Percentiles rank a stretch among this genome's conserved stretches.
These are phyloP conservation scores for Trypanosoma avium DNA, from an alignment of 208 protist species.

Conservation along the genomic window DNA sequence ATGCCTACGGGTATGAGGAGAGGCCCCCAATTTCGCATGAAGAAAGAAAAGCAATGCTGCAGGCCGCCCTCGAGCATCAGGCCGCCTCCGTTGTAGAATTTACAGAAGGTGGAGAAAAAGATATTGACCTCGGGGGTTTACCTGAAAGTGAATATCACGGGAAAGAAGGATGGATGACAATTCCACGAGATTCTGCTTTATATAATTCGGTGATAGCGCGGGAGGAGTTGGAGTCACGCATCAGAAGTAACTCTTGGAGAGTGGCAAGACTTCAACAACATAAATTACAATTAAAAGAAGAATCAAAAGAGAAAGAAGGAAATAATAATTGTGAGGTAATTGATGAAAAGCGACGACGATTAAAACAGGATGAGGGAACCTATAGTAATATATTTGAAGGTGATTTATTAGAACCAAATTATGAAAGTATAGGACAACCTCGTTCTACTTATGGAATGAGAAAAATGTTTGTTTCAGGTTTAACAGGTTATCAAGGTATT, in stretches of 20 bases:
- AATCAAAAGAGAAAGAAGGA: not conserved
- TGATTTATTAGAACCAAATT: conserved; percentile 59
- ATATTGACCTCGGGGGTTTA: conserved; percentile 76
- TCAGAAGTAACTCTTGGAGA: conserved; percentile 76
- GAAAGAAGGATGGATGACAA: conserved; percentile 64
- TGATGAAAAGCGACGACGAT: conserved; percentile 47
- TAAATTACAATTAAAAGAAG: too few species aligned
- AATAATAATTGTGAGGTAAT: conserved; percentile 26
- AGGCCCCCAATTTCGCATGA: conserved; percentile 32
- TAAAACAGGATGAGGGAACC: conserved; percentile 47
- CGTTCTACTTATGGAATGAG: conserved; percentile 81
- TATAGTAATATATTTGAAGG: conserved; percentile 57
- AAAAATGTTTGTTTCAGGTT: conserved; percentile 74
- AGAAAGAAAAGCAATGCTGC: conserved; percentile 47
- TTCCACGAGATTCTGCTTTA: conserved; percentile 76
- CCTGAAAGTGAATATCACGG: conserved; percentile 75
- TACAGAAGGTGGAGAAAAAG: conserved; percentile 69
- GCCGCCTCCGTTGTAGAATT: conserved; percentile 75
- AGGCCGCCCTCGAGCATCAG: conserved; percentile 51
- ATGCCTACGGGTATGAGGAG: conserved; percentile 50
- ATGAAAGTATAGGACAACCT: conserved; percentile 68
- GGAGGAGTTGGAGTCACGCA: conserved; percentile 72
- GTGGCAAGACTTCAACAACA: conserved; percentile 26
- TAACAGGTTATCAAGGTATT: conserved; percentile 83
- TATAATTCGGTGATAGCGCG: conserved; percentile 56